Conservation (phyloP, 495 filamentous ascomycete genomes). For the Lepidopterella palustris region DNA sequence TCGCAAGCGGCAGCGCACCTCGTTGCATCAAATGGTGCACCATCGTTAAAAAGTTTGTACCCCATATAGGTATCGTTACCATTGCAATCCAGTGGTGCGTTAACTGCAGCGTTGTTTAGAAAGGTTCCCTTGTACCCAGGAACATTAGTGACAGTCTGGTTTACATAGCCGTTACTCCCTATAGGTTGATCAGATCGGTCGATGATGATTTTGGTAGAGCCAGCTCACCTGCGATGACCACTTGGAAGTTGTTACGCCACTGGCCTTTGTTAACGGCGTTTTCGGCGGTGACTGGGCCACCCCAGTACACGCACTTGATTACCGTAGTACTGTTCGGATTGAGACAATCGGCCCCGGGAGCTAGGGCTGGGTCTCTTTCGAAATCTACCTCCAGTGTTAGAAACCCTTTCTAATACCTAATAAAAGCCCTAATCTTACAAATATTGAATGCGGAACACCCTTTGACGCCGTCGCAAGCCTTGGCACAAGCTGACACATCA, state of each 20-base stretch:
- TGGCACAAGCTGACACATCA: constrained; percentile 3
- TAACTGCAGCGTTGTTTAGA: not conserved
- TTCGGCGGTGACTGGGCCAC: not conserved
- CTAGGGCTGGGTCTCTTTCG: not conserved
- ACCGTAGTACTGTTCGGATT: constrained; percentile 13
- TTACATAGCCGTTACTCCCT: not conserved
- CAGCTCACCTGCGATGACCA: constrained; percentile 21
- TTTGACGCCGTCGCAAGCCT: not conserved
- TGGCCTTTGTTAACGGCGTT: constrained; percentile 12
- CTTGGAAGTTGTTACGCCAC: constrained; percentile 18
- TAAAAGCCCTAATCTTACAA: too few relatives aligned
- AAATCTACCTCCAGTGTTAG: too few relatives aligned
- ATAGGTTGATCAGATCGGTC: too few relatives aligned
- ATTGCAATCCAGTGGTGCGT: not conserved
- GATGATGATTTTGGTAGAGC: too few relatives aligned
- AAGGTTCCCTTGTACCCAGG: not conserved
- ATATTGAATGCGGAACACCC: constrained; percentile 16
- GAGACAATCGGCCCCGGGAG: constrained; percentile 1
- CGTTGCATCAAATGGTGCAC: constrained; percentile 14
- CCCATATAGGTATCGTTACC: not conserved
- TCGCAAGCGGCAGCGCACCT: constrained; percentile 20
- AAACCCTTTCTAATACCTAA: too few relatives aligned
- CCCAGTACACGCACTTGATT: constrained; percentile 19
- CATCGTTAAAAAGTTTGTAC: not conserved
- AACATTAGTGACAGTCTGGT: not conserved